These are phyloP conservation scores for Astrothelium subdiscretum DNA, from an alignment of 495 filamentous ascomycete genomes.

Conservation along the genomic window DNA sequence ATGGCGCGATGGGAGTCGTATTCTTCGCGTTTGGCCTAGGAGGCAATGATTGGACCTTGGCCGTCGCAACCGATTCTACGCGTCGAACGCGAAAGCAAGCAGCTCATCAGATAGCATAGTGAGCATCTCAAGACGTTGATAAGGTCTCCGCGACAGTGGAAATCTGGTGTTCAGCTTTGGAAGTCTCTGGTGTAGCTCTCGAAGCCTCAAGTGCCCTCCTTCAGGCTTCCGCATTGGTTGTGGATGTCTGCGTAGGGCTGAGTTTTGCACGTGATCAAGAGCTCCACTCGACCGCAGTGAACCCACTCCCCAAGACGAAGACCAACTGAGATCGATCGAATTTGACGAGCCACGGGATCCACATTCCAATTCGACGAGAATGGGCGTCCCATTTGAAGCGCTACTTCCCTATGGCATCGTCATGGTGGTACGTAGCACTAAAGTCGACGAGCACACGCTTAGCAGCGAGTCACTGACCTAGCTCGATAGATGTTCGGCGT, in stretches of 20 bases:
- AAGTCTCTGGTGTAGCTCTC: not conserved
- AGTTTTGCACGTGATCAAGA: not conserved
- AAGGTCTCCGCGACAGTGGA: not conserved
- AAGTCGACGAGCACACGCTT: slow-evolving; percentile 5
- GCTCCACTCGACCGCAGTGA: too few relatives aligned
- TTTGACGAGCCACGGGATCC: too few relatives aligned
- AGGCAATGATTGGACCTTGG: not conserved
- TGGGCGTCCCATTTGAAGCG: slow-evolving; percentile 95
- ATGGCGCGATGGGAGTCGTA: too few relatives aligned
- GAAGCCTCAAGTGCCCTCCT: not conserved
- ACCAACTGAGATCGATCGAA: too few relatives aligned
- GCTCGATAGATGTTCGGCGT: slow-evolving; percentile 76
- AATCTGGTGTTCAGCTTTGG: not conserved
- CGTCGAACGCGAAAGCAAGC: not conserved
- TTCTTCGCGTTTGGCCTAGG: not conserved
- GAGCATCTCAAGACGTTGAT: not conserved
- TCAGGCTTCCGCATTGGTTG: not conserved
- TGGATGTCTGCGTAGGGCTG: not conserved
- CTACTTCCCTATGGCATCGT: slow-evolving; percentile 91
- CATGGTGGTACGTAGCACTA: slow-evolving; percentile 52
- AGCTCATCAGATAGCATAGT: not conserved
- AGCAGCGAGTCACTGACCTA: not conserved
- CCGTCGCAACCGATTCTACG: not conserved
- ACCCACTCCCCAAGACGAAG: too few relatives aligned
- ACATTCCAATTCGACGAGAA: too few relatives aligned